These are phyloP conservation scores for Botrytis deweyae DNA, from an alignment of 2,329 filamentous ascomycete species.

Conservation along the genomic window DNA sequence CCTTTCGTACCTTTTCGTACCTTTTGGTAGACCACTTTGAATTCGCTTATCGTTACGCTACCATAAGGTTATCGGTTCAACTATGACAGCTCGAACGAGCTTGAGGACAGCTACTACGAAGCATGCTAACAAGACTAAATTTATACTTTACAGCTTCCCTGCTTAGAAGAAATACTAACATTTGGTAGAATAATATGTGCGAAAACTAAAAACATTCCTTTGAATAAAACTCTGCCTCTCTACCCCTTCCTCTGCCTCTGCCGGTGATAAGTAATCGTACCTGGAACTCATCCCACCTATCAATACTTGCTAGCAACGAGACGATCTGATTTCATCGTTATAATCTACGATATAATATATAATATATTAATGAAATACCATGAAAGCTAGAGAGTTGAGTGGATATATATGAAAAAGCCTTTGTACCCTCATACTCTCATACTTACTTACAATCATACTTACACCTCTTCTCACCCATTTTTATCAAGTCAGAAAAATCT, in stretches of 20 bases:
- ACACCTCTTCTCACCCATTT: not conserved
- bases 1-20: not conserved
- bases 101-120: not conserved
- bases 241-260: not conserved
- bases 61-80: not conserved
- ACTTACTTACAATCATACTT: not conserved
- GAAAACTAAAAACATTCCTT: not conserved
- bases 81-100: not conserved
- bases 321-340: not conserved
- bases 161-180: not conserved
- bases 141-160: not conserved
- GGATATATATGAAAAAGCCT: not conserved
- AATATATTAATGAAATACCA: not conserved
- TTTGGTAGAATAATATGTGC: not conserved
- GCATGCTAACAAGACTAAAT: not conserved
- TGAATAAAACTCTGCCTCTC: not conserved
- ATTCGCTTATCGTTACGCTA: slow-evolving; percentile 16
- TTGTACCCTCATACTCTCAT: not conserved
- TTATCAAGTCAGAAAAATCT: not conserved
- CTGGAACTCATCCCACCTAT: not conserved
- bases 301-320: not conserved
- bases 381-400: not conserved
- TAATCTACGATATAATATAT: not conserved
- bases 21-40: not conserved
- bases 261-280: not conserved